These are phyloP conservation scores for Theileria parva DNA, from an alignment of 169 alveolate genomes.

Conservation along the genomic window DNA sequence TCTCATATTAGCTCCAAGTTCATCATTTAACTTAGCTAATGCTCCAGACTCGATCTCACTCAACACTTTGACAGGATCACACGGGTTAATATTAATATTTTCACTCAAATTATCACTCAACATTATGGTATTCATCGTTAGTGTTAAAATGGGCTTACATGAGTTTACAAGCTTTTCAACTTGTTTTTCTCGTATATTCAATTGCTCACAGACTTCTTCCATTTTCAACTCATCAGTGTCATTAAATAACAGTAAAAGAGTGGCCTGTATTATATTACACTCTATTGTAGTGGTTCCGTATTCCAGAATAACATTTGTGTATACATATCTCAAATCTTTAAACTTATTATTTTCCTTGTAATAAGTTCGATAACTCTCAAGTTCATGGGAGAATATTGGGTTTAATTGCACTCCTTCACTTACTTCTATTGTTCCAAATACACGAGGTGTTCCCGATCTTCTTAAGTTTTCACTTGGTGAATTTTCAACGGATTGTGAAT, in stretches of 20 bases:
- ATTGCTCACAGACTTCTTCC: not conserved
- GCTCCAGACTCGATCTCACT: not conserved
- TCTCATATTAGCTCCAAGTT: not conserved
- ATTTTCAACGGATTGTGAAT: no score
- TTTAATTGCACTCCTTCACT: not conserved
- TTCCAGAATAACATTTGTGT: not conserved
- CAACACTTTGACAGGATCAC: not conserved
- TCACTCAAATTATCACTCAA: constrained; percentile 2
- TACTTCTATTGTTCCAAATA: not conserved
- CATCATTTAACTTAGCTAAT: not conserved
- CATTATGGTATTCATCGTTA: not conserved
- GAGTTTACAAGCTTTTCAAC: not conserved
- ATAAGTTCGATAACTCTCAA: not conserved
- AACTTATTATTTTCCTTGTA: not conserved
- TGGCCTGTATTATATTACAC: constrained; percentile 58
- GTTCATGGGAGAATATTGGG: not conserved
- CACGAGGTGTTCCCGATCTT: no score
- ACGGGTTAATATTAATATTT: not conserved
- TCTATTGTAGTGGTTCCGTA: not conserved
- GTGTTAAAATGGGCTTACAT: not conserved
- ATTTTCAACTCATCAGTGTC: not conserved
- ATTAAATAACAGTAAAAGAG: constrained; percentile 31
- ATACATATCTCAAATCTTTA: not conserved
- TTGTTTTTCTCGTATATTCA: constrained; percentile 9
- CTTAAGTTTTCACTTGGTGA: no score